Evolutionary conservation across 1,284 basidiomycete genomes (phyloP).

Genomic region (Fomitiporia mediterranea): DNA sequence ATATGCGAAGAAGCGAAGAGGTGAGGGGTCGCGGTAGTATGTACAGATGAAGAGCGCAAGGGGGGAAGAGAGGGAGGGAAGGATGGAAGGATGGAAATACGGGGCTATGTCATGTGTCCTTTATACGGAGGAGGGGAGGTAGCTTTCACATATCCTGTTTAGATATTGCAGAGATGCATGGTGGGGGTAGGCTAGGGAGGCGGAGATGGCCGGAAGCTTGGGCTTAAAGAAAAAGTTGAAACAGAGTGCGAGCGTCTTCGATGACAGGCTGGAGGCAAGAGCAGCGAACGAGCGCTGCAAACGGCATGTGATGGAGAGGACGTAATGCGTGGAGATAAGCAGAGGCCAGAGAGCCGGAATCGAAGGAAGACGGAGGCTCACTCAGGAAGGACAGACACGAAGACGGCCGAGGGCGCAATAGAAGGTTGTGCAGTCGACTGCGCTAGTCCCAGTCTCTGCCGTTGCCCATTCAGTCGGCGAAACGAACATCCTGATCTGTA

Average conservation of each 20-base stretch:
- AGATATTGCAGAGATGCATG: constrained; percentile 11
- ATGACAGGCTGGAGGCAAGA: constrained; percentile 8
- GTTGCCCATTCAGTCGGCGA: neutral
- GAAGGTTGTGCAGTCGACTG: neutral
- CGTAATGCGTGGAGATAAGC: constrained; percentile 20
- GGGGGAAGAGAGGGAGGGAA: neutral
- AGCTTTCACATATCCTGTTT: neutral
- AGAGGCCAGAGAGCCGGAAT: constrained; percentile 12
- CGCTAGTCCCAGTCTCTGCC: neutral
- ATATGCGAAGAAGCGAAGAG: neutral
- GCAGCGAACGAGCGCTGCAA: constrained; percentile 10
- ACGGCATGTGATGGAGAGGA: constrained; percentile 17
- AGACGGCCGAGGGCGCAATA: constrained; percentile 9
- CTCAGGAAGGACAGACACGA: no score
- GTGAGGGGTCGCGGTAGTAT: neutral
- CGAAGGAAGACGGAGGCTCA: neutral
- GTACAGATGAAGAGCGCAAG: neutral
- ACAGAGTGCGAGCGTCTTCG: constrained; percentile 13
- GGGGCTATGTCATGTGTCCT: constrained; percentile 10
- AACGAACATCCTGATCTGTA: constrained; percentile 1
- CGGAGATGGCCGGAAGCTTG: constrained; percentile 16
- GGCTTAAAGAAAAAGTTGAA: constrained; percentile 9
- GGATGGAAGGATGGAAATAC: constrained; percentile 11
- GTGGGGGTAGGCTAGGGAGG: neutral
- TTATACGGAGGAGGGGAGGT: constrained; percentile 5